Evolutionary conservation across 2,329 filamentous ascomycete genomes (phyloP).

Genomic region (Xylaria sp.): DNA sequence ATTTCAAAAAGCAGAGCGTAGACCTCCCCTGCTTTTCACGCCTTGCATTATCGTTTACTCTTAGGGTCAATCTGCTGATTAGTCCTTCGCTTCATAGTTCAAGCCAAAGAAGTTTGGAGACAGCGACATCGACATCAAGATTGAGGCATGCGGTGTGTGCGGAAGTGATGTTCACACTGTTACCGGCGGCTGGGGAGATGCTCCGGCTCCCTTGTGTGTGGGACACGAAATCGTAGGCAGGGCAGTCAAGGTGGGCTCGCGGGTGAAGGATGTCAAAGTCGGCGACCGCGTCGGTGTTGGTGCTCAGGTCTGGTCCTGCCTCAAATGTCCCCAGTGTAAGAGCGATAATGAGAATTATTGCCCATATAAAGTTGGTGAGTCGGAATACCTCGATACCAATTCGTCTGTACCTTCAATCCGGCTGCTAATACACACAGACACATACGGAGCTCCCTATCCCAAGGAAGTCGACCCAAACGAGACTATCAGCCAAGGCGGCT

Average conservation of each 20-base stretch:
- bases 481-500: conserved; percentile 70
- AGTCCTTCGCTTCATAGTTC: conserved; percentile 28
- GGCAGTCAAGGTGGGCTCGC: conserved; percentile 47
- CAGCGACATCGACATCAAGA: conserved; percentile 71
- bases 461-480: conserved; percentile 62
- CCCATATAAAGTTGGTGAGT: conserved; percentile 49
- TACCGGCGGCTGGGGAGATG: conserved; percentile 43
- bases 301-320: conserved; percentile 64
- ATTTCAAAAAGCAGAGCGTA: conserved; percentile 42
- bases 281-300: conserved; percentile 71
- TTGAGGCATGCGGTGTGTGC: conserved; percentile 67
- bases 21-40: neutral
- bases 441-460: conserved; percentile 62
- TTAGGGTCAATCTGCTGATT: neutral
- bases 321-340: conserved; percentile 55
- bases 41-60: neutral
- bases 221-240: conserved; percentile 67
- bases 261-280: conserved; percentile 55
- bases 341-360: conserved; percentile 57
- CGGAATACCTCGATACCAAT: neutral
- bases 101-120: conserved; percentile 45
- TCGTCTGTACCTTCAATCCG: neutral
- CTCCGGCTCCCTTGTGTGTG: conserved; percentile 53
- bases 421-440: conserved; percentile 44
- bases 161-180: conserved; percentile 57